Percentiles rank a stretch among this genome's conserved stretches.
phyloP scores from a whole-genome alignment of 2,329 filamentous ascomycete genomes.

The Nemania sp. region DNA sequence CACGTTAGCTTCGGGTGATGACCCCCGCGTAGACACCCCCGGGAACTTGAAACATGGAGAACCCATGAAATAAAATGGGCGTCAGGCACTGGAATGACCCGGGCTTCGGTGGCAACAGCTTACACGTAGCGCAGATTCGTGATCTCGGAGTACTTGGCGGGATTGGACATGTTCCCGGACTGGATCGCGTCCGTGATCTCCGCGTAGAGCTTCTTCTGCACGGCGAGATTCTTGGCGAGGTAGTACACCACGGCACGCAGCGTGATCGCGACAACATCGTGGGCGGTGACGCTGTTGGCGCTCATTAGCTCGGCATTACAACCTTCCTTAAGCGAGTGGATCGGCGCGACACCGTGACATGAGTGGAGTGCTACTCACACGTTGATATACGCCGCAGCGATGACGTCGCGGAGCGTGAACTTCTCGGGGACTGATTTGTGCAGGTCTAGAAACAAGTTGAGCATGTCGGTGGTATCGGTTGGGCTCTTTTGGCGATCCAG shows the following conservation, averaged over 20 bases:
- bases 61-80: not conserved
- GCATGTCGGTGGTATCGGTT: constrained; percentile 16
- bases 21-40: too few species aligned
- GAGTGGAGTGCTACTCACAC: constrained; percentile 6
- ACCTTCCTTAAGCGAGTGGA: not conserved
- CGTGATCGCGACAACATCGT: constrained; percentile 25
- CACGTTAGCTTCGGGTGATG: not conserved
- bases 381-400: constrained; percentile 24
- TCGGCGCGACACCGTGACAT: not conserved
- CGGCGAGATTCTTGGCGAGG: constrained; percentile 12
- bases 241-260: constrained; percentile 22
- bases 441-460: constrained; percentile 17
- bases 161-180: not conserved
- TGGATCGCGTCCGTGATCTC: constrained; percentile 6
- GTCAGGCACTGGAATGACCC: not conserved
- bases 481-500: constrained; percentile 15
- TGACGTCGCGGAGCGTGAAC: constrained; percentile 19
- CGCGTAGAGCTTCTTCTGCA: constrained; percentile 15
- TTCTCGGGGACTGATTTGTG: constrained; percentile 18
- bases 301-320: not conserved
- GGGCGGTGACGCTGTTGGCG: constrained; percentile 16
- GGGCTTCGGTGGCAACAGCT: not conserved
- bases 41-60: not conserved
- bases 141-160: constrained; percentile 17
- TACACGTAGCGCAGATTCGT: constrained; percentile 19